Evolutionary conservation across 2,329 filamentous ascomycete genomes (phyloP).

Genomic region (Colletotrichum siamense): DNA sequence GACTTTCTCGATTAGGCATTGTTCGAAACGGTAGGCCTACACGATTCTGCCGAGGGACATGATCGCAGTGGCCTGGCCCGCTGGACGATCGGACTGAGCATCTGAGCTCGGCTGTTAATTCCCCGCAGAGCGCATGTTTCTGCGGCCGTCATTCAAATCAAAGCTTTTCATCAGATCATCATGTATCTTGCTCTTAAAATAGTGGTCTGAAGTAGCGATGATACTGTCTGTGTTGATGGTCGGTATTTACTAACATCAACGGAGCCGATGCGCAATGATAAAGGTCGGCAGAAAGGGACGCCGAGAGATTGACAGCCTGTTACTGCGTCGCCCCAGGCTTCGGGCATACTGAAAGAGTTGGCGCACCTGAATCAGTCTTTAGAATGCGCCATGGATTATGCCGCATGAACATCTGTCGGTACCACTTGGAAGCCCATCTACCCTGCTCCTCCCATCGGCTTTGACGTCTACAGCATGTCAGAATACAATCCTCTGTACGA

Average conservation of each 20-base stretch:
- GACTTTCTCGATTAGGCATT: not conserved
- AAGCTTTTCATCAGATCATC: not conserved
- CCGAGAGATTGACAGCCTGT: not conserved
- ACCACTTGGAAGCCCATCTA: not conserved
- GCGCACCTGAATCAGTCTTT: not conserved
- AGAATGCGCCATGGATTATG: not conserved
- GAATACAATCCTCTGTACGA: accelerated
- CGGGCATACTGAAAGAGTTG: not conserved
- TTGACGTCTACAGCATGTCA: not conserved
- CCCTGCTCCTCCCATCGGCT: not conserved
- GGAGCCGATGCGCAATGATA: not conserved
- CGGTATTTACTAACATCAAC: not conserved
- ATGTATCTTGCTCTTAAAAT: not conserved
- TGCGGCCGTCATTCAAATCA: not conserved
- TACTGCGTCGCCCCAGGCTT: not conserved
- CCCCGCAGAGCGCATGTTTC: not conserved
- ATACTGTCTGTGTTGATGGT: not conserved
- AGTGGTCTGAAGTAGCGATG: not conserved
- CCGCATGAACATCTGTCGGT: not conserved
- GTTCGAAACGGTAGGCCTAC: not conserved
- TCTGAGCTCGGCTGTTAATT: not conserved
- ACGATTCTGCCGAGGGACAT: not conserved
- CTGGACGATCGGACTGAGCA: not conserved
- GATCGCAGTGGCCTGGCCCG: not conserved
- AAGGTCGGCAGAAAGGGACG: not conserved